Evolutionary conservation across 345 rosid genomes (phyloP).

Genomic region (Erucastrum elatum): DNA sequence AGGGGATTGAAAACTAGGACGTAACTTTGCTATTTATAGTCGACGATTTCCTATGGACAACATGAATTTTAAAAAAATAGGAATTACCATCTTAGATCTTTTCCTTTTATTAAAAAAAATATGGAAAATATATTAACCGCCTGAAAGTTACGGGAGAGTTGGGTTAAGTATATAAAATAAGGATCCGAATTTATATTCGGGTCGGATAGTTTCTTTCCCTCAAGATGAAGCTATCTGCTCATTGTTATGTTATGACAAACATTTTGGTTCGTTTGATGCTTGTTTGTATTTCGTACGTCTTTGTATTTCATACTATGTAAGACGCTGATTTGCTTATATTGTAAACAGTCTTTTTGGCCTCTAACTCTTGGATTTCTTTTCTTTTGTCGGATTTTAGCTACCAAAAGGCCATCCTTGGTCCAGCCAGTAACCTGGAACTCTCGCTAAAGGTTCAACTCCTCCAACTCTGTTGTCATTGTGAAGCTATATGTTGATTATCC

Average conservation of each 20-base stretch:
- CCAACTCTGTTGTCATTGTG: neutral
- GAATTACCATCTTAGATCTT: constrained; percentile 2
- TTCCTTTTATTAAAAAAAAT: neutral
- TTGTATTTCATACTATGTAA: neutral
- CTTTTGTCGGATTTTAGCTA: constrained; percentile 42
- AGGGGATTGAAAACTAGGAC: constrained; percentile 20
- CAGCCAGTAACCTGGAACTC: constrained; percentile 79
- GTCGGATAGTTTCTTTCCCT: constrained; percentile 12
- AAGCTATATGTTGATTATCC: neutral
- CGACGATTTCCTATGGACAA: constrained; percentile 34
- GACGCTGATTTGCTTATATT: neutral
- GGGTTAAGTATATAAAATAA: neutral
- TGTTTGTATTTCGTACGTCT: neutral
- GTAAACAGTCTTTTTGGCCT: neutral
- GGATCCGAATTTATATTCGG: constrained; percentile 13
- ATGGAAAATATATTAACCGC: neutral
- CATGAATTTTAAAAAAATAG: neutral
- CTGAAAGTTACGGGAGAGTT: neutral
- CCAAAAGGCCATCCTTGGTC: constrained; percentile 66
- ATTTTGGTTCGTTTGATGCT: neutral
- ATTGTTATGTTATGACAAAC: neutral
- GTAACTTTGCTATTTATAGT: constrained; percentile 28
- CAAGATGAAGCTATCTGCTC: neutral
- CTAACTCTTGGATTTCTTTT: constrained; percentile 2
- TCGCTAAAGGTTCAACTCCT: constrained; percentile 69